Evolutionary conservation across 768 basidiomycete genomes (phyloP), one percentile per base, ranked within the genome.

Genomic region (Terana coerulea): DNA sequence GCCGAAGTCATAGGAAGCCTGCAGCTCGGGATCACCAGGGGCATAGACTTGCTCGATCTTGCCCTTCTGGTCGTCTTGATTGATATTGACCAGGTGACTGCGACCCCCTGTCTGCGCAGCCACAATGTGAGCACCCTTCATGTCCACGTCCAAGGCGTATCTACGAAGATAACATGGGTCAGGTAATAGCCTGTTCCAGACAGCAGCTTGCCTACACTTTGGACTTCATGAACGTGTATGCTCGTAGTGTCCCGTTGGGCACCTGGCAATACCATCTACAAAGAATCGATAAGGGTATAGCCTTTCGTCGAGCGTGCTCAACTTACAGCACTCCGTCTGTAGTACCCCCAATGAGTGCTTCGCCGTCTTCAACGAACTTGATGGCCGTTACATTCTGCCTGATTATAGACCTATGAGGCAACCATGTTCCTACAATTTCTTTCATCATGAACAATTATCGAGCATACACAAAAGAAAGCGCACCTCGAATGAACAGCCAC

Each of bases 231-330:
- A 85, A 84, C 5, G 76, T 70, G 51, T 79, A 79, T 10, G 79
- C 82, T 4, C 79, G 76, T 39, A 84, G 67, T 11, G 78, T 84
- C 24, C 84, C 84, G 56, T 84, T 84, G 0, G 83, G 82, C 52
- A 87, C 69, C 60, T 81, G 79, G 57, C 80, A 84, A 61, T 81
- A 76, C 85, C 86, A 86, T 54, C 84, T 86, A 51, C 24, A 37
- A 40, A 29, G 40, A 10, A 24, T 17, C 17, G 28, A 24, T 30
- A 29, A 11, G 56, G 24, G 48, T 26, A 17, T 19, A 5, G n/a
- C n/a, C 9, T 26, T 0, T 15, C 24, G 7, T 15, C 12, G 34
- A 22, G 30, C 24, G 37, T 15, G 24, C 14, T 43, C 25, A 9
- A 58, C 81, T 51, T 64, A 86, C 85, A 88, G 58, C 17, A 82